These are phyloP conservation scores for Saprolegnia diclina DNA, from an alignment of 352 stramenopile species.

Conservation along the genomic window DNA sequence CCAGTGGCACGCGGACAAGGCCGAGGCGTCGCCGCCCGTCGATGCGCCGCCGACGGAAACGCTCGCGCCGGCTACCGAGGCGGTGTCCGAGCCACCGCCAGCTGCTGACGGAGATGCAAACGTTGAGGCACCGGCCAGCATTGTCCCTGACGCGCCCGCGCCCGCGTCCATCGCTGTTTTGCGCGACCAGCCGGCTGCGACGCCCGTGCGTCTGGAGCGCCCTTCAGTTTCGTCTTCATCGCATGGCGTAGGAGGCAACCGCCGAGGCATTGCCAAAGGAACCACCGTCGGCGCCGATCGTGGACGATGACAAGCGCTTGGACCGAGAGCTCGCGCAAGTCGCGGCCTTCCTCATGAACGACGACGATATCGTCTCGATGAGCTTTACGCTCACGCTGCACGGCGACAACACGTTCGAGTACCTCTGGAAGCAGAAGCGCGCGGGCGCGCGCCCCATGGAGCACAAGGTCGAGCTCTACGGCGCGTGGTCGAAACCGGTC, in stretches of 20 bases:
- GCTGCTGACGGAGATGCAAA: background rate
- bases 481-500: conserved; percentile 60
- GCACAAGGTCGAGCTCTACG: conserved; percentile 59
- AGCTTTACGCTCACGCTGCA: conserved; percentile 46
- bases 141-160: background rate
- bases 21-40: background rate
- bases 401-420: conserved; percentile 79
- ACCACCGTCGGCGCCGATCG: no score
- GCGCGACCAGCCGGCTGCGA: background rate
- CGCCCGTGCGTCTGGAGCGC: background rate
- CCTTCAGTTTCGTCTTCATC: background rate
- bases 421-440: conserved; percentile 58
- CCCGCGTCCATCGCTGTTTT: background rate
- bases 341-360: conserved; percentile 30
- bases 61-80: no score
- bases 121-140: background rate
- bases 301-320: background rate
- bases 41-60: background rate
- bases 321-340: conserved; percentile 7
- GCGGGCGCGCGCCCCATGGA: conserved; percentile 54
- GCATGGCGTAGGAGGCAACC: no score
- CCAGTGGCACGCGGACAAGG: conserved; percentile 20
- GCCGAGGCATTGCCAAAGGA: no score
- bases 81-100: background rate
- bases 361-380: conserved; percentile 31